phyloP scores from a whole-genome alignment of 2,329 filamentous ascomycete genomes.

The Monilinia fructicola region DNA sequence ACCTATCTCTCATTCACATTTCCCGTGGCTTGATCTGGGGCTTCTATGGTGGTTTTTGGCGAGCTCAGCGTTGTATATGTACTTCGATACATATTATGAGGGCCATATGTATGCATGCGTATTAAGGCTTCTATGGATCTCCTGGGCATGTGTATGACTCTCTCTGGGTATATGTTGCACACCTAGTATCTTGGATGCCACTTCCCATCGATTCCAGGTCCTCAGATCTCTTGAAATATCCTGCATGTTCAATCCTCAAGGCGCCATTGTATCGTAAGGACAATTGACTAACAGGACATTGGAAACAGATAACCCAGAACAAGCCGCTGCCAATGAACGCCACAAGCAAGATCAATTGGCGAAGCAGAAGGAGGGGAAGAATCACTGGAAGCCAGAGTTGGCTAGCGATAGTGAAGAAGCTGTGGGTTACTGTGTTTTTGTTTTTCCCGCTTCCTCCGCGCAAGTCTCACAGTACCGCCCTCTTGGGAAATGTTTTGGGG shows the following conservation, averaged over 20 bases:
- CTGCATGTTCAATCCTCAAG: no score
- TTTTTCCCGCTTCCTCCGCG: neutral
- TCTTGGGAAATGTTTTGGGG: no score
- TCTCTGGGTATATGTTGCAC: neutral
- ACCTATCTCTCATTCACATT: neutral
- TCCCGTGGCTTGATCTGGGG: neutral
- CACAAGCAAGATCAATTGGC: constrained; percentile 61
- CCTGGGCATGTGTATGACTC: neutral
- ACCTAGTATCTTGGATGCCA: neutral
- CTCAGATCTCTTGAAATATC: no score
- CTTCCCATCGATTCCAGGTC: neutral
- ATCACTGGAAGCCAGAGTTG: constrained; percentile 74
- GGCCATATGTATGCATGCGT: no score
- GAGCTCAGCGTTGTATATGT: no score
- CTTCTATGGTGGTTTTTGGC: neutral
- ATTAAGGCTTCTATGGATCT: no score
- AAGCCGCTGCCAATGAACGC: constrained; percentile 49
- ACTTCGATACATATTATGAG: no score
- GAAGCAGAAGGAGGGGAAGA: constrained; percentile 69
- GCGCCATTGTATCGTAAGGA: neutral
- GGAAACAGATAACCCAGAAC: constrained; percentile 33
- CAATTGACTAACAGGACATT: neutral
- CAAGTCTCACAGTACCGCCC: no score
- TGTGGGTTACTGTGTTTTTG: constrained; percentile 47
- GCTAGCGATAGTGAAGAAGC: constrained; percentile 78